Evolutionary conservation across 768 basidiomycete species (phyloP), one percentile per base, ranked within the genome.

Genomic region (Tricholoma furcatifolium): DNA sequence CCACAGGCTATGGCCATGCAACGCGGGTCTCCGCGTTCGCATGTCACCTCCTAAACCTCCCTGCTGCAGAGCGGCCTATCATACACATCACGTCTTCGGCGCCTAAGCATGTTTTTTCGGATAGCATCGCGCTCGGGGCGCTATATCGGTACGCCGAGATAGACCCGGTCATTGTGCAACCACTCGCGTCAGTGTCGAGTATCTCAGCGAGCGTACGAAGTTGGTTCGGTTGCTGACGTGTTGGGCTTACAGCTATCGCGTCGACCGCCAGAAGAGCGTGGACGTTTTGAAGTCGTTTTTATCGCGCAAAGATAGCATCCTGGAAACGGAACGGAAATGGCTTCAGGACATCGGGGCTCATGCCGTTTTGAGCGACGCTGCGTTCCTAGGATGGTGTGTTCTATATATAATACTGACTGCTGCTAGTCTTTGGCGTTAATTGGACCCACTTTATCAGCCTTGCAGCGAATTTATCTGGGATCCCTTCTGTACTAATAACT

Each of bases 131-230:
- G 21, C 66, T 71, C 10, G 88, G 88, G 43, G 88, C 87, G 3
- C 55, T 64, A 34, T 91, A 91, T 69, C 80, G 88, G 42, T 78
- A 80, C 65, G 83, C 85, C 9, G 76, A 85, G 50, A 85, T 91
- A 38, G 89, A 91, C 64, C 88, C 89, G 7, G 84, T 91, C 41
- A 86, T 92, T 36, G 82, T 86, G 6, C 89, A 92, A 63, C 89
- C 89, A 49, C 70, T 91, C 54, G 89, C 89, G 81, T 91, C 65
- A 65, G 84, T 70, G 27, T 14, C 14, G 18, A 15, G 14, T 38
- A 6, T 40, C 11, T n/a, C n/a, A n/a, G n/a, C n/a, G n/a, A n/a
- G n/a, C 23, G 18, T 31, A 12, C 24, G 27, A 27, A 12, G 8
- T n/a, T 39, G 23, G 23, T 32, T 17, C 32, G 14, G 31, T 27